A percentile compares a stretch with the other conserved stretches of the same genome.
Conservation (phyloP, 169 alveolate species). For the Plasmodium gonderi region DNA sequence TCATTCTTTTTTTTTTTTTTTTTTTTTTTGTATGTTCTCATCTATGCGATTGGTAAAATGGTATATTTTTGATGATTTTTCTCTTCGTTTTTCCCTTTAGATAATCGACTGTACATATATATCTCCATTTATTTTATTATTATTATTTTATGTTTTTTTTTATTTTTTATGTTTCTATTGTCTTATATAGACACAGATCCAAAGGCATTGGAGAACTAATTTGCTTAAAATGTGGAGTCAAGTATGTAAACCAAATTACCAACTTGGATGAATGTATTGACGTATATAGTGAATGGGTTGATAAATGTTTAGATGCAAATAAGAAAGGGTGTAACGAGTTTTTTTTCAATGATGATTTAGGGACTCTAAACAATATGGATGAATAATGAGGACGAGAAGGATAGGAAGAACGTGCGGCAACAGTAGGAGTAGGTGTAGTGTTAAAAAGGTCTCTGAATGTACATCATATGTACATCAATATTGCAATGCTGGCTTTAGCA, state of each 20-base stretch:
- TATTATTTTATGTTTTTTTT: background rate
- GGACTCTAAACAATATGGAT: conserved; percentile 17
- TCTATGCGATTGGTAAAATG: background rate
- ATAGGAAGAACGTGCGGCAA: background rate
- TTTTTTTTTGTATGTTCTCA: background rate
- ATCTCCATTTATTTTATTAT: no score
- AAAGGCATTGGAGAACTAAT: conserved; percentile 77
- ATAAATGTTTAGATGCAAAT: conserved; percentile 87
- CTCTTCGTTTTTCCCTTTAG: background rate
- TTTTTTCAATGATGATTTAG: conserved; percentile 50
- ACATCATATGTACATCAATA: no score
- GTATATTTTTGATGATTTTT: background rate
- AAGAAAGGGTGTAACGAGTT: conserved; percentile 59
- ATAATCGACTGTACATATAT: no score
- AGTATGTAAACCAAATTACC: conserved; percentile 85
- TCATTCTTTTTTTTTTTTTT: no score
- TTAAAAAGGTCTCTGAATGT: no score
- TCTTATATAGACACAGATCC: conserved; percentile 64
- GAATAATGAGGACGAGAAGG: background rate
- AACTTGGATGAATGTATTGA: conserved; percentile 91
- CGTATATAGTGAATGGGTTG: conserved; percentile 93
- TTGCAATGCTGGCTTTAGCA: no score
- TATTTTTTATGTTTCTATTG: background rate
- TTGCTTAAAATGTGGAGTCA: conserved; percentile 92
- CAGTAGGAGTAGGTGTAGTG: background rate